Evolutionary conservation across 768 basidiomycete species (phyloP), one percentile per base, ranked within the genome.

Genomic region (Collybia sp.): DNA sequence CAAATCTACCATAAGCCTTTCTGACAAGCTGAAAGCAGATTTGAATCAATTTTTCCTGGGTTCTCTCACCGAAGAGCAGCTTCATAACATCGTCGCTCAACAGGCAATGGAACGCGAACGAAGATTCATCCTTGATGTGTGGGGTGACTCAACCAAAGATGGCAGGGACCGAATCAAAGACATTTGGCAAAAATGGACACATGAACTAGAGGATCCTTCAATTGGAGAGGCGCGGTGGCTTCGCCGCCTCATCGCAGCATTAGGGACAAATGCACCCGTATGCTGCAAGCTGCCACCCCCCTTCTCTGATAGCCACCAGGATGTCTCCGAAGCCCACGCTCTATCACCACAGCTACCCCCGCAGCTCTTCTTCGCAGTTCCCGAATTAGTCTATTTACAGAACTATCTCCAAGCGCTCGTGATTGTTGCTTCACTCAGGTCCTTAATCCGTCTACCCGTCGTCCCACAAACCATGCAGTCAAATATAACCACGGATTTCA

Each of bases 401-500:
- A 85, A 89, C 52, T 75, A 78, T 53, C 61, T 88, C 5, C 86
- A 89, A 57, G 86, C 85, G 3, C 69, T 87, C 10, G 71, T 83
- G 12, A 80, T 88, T 30, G 68, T 77, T 17, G 83, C 84, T 3
- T 69, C 79, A 6, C 64, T 89, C 33, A 73, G 77, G 25, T 67
- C 75, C 15, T 75, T 88, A 19, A 70, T 77, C 0, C 77, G 71
- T 11, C 63, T 75, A 6, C 70, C 72, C 2, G 52, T 53, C 40
- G 43, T 10, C 44, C 46, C 30, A 15, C 43, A 39, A 19, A 33
- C 32, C 47, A 16, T 40, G 44, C 12, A 38, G 51, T 18, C 30
- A 16, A 49, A 44, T 43, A 19, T 39, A 32, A 57, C 46, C 8
- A 46, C 46, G 15, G 68, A 72, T 36, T 85, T 86, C 59, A 73